Base-by-base conservation (phyloP, 2,329 filamentous ascomycete genomes). In the Ascochyta viciae-villosae region DNA sequence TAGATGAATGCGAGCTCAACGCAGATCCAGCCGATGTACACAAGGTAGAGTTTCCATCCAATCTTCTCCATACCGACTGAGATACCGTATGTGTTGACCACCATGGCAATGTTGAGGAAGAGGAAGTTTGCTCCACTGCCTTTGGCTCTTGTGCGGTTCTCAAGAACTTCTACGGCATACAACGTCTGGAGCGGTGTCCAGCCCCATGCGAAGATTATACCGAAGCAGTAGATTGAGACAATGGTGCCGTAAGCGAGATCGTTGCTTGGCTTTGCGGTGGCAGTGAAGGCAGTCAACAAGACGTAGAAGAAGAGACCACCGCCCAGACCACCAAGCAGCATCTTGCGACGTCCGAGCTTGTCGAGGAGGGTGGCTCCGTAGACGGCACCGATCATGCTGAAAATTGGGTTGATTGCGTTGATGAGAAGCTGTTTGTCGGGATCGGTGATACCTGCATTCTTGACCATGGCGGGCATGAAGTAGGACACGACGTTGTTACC, bases 321-420 rank as follows among this genome's bases (percentile, higher is more conserved):
- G 13, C 59, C 55, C 3, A 78, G 66, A 57, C 75, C 73, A 4
- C 65, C 68, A 34, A 77, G 62, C n/a, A 78, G 60, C 74, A 78
- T 66, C 45, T 70, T 69, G 33, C 75, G 58, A 10, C 72, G 67
- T 19, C 73, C 72, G 6, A 75, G 65, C 9, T 50, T 62, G 50
- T 75, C 71, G 4, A 74, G 67, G 23, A 72, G 65, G 2, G 73
- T 74, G 1, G 75, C 75, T 15, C 76, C 76, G 49, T 75, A 76
- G 6, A 78, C 63, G 33, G 74, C 74, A 12, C 71, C 74, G 0
- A 76, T 41, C 66, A 77, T 70, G 39, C 67, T 68, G 64, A 76
- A 76, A 43, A 76, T 75, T 10, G 74, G 73, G 59, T 76, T 75
- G 60, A 78, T 77, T 9, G 74, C 76, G 60, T 78, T 78, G 60